Conservation (phyloP, 805 yeast species). For the Saccharomycopsis guyanensis region DNA sequence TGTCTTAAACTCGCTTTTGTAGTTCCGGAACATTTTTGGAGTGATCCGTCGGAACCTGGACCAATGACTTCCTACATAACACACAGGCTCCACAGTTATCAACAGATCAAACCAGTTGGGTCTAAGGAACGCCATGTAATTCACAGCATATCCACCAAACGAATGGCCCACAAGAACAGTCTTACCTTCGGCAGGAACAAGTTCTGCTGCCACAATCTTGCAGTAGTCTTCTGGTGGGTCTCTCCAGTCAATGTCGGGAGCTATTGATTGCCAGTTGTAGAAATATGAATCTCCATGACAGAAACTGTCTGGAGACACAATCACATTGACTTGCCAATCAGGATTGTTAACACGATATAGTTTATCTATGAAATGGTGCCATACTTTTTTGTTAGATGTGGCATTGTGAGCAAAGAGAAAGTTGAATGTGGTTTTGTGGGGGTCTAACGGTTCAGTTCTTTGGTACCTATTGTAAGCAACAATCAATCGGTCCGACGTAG, state of each 20-base stretch:
- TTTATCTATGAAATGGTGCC: not conserved
- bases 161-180: slow-evolving; percentile 63
- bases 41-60: not conserved
- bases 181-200: slow-evolving; percentile 24
- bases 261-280: slow-evolving; percentile 46
- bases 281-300: slow-evolving; percentile 65
- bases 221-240: slow-evolving; percentile 60
- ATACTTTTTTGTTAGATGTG: not conserved
- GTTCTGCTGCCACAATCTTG: slow-evolving; percentile 35
- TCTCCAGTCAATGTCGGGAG: slow-evolving; percentile 51
- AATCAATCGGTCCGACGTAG: not conserved
- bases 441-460: not conserved
- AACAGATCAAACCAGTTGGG: slow-evolving; percentile 47
- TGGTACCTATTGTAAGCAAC: not conserved
- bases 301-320: slow-evolving; percentile 49
- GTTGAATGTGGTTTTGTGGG: not conserved
- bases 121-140: slow-evolving; percentile 41
- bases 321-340: slow-evolving; percentile 37
- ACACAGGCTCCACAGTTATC: slow-evolving; percentile 55
- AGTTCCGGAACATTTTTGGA: not conserved
- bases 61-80: slow-evolving; percentile 25
- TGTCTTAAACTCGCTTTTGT: not conserved
- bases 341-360: slow-evolving; percentile 21
- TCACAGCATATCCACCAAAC: slow-evolving; percentile 55
- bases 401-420: not conserved